Evolutionary conservation across 2,329 filamentous ascomycete genomes (phyloP).

Genomic region (Magnaporthales sp.): DNA sequence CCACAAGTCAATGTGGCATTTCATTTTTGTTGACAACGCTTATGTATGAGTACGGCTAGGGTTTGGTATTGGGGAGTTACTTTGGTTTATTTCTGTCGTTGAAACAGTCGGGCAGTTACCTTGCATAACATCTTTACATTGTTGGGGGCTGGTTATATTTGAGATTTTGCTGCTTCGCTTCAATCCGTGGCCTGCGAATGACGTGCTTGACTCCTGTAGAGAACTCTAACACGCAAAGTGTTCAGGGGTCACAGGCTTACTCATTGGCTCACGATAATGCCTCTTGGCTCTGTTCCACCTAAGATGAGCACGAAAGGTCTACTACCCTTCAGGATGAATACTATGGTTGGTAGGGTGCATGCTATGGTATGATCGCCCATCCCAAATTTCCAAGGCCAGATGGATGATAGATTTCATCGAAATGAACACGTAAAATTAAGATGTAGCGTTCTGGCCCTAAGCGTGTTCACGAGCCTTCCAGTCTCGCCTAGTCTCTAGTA

Average conservation of each 20-base stretch:
- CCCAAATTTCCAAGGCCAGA: neutral
- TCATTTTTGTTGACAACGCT: slow-evolving; percentile 3
- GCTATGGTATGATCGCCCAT: neutral
- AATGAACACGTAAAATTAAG: neutral
- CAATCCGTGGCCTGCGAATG: neutral
- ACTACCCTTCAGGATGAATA: neutral
- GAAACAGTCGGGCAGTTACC: neutral
- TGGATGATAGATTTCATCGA: neutral
- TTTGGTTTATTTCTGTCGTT: neutral
- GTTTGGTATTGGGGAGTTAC: neutral
- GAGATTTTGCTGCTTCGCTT: neutral
- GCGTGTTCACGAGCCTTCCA: neutral
- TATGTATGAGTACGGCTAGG: neutral
- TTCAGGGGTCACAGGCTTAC: neutral
- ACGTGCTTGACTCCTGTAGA: neutral
- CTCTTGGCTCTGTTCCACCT: neutral
- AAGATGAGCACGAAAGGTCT: neutral
- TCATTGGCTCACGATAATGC: neutral
- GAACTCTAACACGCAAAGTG: neutral
- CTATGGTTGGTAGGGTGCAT: neutral
- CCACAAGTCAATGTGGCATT: neutral
- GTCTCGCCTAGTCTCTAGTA: neutral
- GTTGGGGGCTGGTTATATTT: neutral
- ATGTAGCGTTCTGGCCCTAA: neutral
- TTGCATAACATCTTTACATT: neutral